Evolutionary conservation across 306 rosid species (phyloP), one percentile per base, ranked within the genome.

Genomic region (Prinsepia uniflora): DNA sequence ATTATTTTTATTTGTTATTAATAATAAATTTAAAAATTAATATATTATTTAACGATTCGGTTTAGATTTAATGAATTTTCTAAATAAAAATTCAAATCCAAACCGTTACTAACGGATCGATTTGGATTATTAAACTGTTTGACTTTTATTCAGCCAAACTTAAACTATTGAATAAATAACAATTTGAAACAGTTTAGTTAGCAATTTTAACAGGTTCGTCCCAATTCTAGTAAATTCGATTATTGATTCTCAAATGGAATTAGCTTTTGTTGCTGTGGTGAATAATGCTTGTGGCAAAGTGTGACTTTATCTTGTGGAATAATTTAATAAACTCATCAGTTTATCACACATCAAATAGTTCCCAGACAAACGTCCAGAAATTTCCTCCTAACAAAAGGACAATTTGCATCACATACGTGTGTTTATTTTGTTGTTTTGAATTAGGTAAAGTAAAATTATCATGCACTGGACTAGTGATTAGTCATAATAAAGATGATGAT

Each of bases 321-420:
- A 69, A 74, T 71, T 46, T 40, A 55, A 59, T 18, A 40, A 53
- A 55, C 83, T 62, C 81, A 79, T 80, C n/a, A 47, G 34, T 11
- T 54, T 6, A 40, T 65, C 77, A 71, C 82, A 48, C 44, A 64
- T 67, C 61, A 15, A 46, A 50, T 10, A 34, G 42, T 14, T n/a
- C 4, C 54, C 59, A 62, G 43, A 44, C 75, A 70, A 36, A 10
- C 17, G 30, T 41, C 34, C 14, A 73, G 77, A 81, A 80, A 72
- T 46, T 67, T 82, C 54, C 44, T 18, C 49, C 65, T 43, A 53
- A 42, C 36, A 45, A 42, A 36, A 53, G 70, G 73, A 68, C 65
- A 63, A 47, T 72, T 74, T 62, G 30, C 72, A 40, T 15, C 65
- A 44, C 6, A 24, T 63, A 50, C 47, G 5, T 30, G n/a, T n/a